Evolutionary conservation across 2,329 filamentous ascomycete genomes (phyloP), one percentile per base, ranked within the genome.

Genomic region (Ceratocystis lukuohia): DNA sequence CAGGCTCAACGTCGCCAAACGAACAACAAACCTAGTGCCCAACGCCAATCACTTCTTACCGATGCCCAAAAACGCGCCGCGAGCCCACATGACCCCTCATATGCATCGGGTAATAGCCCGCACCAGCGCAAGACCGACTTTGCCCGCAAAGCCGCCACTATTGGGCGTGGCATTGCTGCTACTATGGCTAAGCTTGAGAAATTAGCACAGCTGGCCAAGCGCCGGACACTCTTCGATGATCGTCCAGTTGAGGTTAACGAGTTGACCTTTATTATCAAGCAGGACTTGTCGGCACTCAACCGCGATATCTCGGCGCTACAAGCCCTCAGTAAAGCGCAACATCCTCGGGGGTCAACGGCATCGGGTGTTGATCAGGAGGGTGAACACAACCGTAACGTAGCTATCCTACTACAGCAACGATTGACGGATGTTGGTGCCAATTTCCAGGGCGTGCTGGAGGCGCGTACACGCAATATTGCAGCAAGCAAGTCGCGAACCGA

Each of bases 381-480:
- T 71, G 92, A 97, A 74, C 95, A 99, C 78, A 96, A 96, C 80
- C 96, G 96, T 77, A 96, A 97, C 73, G 94, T 97, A 41, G 89
- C 96, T 2, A 86, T 96, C 69, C 82, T 97, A 74, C 79, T 97
- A 20, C 91, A 96, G 76, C 90, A 91, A 69, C 94, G 94, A 73
- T 80, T 97, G 50, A 93, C 91, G 48, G 91, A 96, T 73, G 93
- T 99, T 2, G 89, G 89, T 30, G 90, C 88, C 69, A 96, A 93
- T 75, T 97, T 99, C 82, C 97, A 97, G 76, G 93, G 97, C 72
- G 93, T 97, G 5, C 81, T 99, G 8, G 94, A 99, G 75, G 89
- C 96, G 53, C 86, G 94, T 67, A 97, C 94, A 65, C 96, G 96
- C 80, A 99, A 97, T 75, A 96, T 99, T 69, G 94, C 96, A 76